Percentiles rank a stretch among this genome's conserved stretches.
Conservation (phyloP, 305 asterid genomes). For the Lippia alba region DNA sequence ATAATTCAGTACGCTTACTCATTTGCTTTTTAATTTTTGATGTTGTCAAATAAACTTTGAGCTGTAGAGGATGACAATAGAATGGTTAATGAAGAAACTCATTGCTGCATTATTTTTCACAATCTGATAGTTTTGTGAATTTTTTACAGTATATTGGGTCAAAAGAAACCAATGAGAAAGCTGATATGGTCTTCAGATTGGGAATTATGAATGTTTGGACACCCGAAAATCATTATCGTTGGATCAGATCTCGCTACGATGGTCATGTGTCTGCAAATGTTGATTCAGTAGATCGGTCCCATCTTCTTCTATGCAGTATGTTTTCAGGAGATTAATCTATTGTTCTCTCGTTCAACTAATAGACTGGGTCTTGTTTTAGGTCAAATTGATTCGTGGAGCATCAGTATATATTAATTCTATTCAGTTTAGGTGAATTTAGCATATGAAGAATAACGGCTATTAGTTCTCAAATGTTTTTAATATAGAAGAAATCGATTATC, state of each 20-base stretch:
- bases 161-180: conserved; percentile 76
- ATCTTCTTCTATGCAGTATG: conserved; percentile 77
- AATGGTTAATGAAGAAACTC: conserved; percentile 31
- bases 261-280: conserved; percentile 82
- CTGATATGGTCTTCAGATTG: conserved; percentile 66
- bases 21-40: conserved; percentile 31
- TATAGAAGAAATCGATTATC: background rate
- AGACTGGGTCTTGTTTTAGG: conserved; percentile 18
- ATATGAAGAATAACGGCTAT: conserved; percentile 16
- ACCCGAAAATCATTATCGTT: conserved; percentile 88
- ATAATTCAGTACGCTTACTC: conserved; percentile 62
- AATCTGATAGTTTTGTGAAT: conserved; percentile 20
- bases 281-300: conserved; percentile 67
- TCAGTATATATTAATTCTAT: conserved; percentile 19
- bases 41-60: conserved; percentile 23
- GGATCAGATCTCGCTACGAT: conserved; percentile 86
- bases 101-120: conserved; percentile 12
- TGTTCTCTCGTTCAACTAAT: conserved; percentile 15
- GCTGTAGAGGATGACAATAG: conserved; percentile 30
- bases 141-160: conserved; percentile 83
- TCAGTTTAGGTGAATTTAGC: conserved; percentile 16
- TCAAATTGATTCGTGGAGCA: conserved; percentile 27
- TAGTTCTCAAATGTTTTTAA: conserved; percentile 15
- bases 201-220: conserved; percentile 91
- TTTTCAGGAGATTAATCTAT: conserved; percentile 33